These are phyloP conservation scores for Ophiostoma perfectum DNA, from an alignment of 2,329 filamentous ascomycete species.

Conservation along the genomic window DNA sequence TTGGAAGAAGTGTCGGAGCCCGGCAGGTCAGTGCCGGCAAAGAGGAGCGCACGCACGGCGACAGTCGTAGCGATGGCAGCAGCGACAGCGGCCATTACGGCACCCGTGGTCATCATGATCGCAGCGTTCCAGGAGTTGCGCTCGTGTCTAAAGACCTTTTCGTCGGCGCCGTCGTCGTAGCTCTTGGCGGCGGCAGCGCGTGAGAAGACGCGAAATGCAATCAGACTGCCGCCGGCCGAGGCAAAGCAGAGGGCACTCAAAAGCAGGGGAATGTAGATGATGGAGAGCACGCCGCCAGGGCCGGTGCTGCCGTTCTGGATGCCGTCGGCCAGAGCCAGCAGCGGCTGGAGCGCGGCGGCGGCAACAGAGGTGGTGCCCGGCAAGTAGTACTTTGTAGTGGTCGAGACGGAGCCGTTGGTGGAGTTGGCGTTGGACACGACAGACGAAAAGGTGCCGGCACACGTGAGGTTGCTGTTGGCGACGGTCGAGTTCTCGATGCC, in stretches of 20 bases:
- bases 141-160: not conserved
- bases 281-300: constrained; percentile 21
- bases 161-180: not conserved
- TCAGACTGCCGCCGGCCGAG: constrained; percentile 20
- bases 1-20: constrained; percentile 1
- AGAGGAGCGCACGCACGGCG: constrained; percentile 26
- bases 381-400: constrained; percentile 17
- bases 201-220: constrained; percentile 13
- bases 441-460: constrained; percentile 22
- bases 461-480: constrained; percentile 22
- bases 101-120: constrained; percentile 22
- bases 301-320: constrained; percentile 25
- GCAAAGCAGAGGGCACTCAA: constrained; percentile 24
- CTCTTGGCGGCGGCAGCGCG: not conserved
- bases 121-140: constrained; percentile 18
- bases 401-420: constrained; percentile 14
- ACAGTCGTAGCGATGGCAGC: constrained; percentile 24
- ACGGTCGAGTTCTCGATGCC: constrained; percentile 7
- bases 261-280: constrained; percentile 24
- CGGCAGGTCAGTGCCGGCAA: constrained; percentile 23
- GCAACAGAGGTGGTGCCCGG: constrained; percentile 23
- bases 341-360: constrained; percentile 20
- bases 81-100: constrained; percentile 22
- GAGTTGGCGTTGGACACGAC: constrained; percentile 9
- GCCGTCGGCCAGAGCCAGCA: constrained; percentile 22